These are phyloP conservation scores for Exophiala viscosa DNA, from an alignment of 2,329 filamentous ascomycete genomes.

Conservation along the genomic window DNA sequence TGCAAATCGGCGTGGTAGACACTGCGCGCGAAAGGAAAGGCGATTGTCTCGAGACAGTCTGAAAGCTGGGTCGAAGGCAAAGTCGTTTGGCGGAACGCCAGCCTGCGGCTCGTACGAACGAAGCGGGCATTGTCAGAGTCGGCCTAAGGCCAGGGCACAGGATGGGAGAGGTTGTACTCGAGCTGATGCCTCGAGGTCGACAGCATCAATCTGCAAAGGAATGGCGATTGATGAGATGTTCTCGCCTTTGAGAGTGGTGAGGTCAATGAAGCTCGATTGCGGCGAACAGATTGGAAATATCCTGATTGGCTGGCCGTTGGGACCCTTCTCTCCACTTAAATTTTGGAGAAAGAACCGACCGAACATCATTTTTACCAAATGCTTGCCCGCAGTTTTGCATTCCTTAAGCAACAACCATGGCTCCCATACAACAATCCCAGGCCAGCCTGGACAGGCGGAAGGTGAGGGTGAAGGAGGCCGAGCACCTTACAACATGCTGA, in stretches of 20 bases:
- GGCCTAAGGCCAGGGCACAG: constrained; percentile 27
- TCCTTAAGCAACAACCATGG: constrained; percentile 11
- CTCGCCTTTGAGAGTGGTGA: not conserved
- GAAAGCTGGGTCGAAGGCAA: constrained; percentile 51
- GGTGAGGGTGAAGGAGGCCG: constrained; percentile 5
- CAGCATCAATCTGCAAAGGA: constrained; percentile 7
- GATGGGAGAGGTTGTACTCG: constrained; percentile 8
- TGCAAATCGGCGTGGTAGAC: constrained; percentile 53
- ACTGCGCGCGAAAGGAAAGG: constrained; percentile 47
- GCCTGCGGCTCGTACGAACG: constrained; percentile 58
- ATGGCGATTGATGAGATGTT: constrained; percentile 1
- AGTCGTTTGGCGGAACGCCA: constrained; percentile 56
- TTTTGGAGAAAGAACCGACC: constrained; percentile 6
- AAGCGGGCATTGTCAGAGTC: constrained; percentile 54
- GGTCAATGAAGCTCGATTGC: constrained; percentile 13
- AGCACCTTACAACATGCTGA: not conserved
- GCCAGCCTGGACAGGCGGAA: constrained; percentile 25
- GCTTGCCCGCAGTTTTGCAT: not conserved
- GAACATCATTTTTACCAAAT: constrained; percentile 1
- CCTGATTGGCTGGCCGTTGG: constrained; percentile 2
- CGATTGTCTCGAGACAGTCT: constrained; percentile 23
- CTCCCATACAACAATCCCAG: constrained; percentile 16
- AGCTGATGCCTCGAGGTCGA: constrained; percentile 12
- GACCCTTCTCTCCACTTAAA: not conserved
- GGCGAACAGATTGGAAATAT: not conserved